Evolutionary conservation across 1,139 yeast species (phyloP).

Genomic region (Candida buenavistaensis): DNA sequence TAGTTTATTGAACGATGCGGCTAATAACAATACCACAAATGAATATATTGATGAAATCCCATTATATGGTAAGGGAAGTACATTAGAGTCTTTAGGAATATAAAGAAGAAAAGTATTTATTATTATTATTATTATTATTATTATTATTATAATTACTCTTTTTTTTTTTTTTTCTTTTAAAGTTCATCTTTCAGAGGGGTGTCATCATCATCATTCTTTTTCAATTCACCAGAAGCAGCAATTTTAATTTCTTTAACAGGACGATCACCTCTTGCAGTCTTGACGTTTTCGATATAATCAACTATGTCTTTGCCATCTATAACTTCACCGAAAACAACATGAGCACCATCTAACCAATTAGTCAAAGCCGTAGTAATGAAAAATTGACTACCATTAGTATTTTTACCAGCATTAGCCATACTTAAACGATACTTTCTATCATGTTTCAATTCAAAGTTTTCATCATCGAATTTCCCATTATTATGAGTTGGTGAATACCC

Average conservation of each 20-base stretch:
- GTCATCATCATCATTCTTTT: conserved; percentile 22
- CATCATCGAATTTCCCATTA: conserved; percentile 59
- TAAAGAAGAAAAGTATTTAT: too few species aligned
- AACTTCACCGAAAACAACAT: conserved; percentile 84
- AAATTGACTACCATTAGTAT: conserved; percentile 66
- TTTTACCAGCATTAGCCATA: conserved; percentile 66
- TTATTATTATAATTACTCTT: not conserved
- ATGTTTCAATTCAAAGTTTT: conserved; percentile 56
- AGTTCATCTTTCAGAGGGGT: conserved; percentile 28
- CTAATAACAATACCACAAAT: conserved; percentile 19
- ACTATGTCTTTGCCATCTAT: conserved; percentile 67
- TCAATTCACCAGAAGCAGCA: conserved; percentile 46
- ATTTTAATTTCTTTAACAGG: conserved; percentile 56
- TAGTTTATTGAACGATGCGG: conserved; percentile 27
- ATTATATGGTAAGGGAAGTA: conserved; percentile 39
- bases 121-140: too few species aligned
- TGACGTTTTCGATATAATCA: conserved; percentile 52
- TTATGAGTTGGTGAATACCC: conserved; percentile 47
- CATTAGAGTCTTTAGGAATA: conserved; percentile 38
- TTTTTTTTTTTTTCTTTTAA: too few species aligned
- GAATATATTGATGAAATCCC: conserved; percentile 42
- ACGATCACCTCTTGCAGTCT: conserved; percentile 49
- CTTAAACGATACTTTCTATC: conserved; percentile 59
- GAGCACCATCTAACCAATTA: conserved; percentile 64
- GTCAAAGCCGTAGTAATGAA: conserved; percentile 65